phyloP scores from a whole-genome alignment of 352 stramenopile species.

The Phytophthora pluvialis region DNA sequence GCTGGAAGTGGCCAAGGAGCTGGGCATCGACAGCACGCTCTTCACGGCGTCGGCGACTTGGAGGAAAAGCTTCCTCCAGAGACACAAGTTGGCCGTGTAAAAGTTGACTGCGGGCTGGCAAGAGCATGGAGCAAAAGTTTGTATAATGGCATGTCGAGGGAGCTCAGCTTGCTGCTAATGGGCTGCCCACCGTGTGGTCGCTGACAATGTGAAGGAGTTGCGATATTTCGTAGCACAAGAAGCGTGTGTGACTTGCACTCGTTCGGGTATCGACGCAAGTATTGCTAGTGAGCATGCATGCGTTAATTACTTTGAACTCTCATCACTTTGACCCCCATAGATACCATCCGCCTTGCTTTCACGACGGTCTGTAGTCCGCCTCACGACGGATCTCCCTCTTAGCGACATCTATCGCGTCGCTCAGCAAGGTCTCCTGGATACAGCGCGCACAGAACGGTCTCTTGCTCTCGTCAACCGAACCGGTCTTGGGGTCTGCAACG shows the following conservation, averaged over 20 bases:
- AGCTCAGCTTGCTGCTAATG: too few species aligned
- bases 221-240: too few species aligned
- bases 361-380: neutral
- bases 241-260: too few species aligned
- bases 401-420: conserved; percentile 19
- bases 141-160: too few species aligned
- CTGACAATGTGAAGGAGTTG: too few species aligned
- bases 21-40: conserved; percentile 34
- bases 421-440: conserved; percentile 18
- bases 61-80: conserved; percentile 41
- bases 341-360: neutral
- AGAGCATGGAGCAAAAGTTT: too few species aligned
- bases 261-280: neutral
- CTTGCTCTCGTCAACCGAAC: conserved; percentile 19
- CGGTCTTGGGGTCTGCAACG: conserved; percentile 2
- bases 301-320: neutral
- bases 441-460: conserved; percentile 30
- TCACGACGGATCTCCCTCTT: conserved; percentile 19
- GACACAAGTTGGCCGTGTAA: conserved; percentile 39
- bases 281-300: neutral
- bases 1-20: conserved; percentile 40
- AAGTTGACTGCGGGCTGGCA: neutral
- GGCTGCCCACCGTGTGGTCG: too few species aligned
- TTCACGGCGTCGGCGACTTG: conserved; percentile 38
- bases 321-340: neutral